Base-by-base conservation (phyloP, 345 rosid species). In the Geranium brycei region DNA sequence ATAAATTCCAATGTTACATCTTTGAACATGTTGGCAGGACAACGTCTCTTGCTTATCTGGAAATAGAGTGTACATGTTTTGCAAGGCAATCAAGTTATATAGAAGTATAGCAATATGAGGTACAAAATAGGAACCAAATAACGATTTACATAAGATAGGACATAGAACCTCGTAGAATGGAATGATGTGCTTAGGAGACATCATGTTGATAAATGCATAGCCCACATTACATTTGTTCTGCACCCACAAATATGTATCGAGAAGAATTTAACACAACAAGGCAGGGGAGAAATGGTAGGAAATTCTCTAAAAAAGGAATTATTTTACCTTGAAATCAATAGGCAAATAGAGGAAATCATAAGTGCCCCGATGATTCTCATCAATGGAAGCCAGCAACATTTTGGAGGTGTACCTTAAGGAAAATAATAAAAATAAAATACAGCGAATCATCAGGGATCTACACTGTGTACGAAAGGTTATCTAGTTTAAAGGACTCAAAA, bases 181-280 rank as follows among this genome's bases (percentile, higher is more conserved):
- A 73, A 90, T 77, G 23, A 93, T 90, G 78, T 82, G 95, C 14
- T 85, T 75, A 23, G 99, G 91, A 70, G 95, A 90, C 61, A 83
- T 68, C 97, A 93, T 86, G 68, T 93, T 93, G 81, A 90, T 81
- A 68, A 93, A 92, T 18, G 99, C 99, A 40, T 93, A 85, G 35
- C 99, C 99, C 81, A 88, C 96, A 64, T 93, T 93, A 80, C 99
- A 93, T 64, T 93, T 93, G 79, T 93, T 93, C 97, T 93, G 95
- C 84, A 83, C 62, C 68, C 58, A 68, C 59, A 61, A 66, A 41
- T 61, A 69, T 7, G 58, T 19, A 61, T 60, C 59, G 8, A 71
- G 19, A 64, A 23, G 16, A 47, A 68, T 15, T 35, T 47, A 62
- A 58, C 30, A 35, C 31, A 69, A 47, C 53, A 13, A 47, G 53